Evolutionary conservation across 2,329 filamentous ascomycete species (phyloP), one percentile per base, ranked within the genome.

Genomic region (Parascedosporium putredinis): DNA sequence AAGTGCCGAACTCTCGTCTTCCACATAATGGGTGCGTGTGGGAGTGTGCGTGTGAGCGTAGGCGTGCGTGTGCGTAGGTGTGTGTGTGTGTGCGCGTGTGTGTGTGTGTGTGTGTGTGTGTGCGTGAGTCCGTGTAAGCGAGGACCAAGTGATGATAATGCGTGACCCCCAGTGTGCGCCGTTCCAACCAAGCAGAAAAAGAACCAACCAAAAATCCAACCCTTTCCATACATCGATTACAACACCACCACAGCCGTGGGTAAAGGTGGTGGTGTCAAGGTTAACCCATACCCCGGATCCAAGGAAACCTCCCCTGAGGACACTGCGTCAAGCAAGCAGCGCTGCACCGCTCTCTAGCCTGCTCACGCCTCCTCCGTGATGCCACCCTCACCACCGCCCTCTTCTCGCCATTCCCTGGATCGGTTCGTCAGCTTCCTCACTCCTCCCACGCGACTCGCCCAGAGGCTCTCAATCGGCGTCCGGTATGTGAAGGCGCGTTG

Each of bases 401-500:
- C 83, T 58, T 96, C 91, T 53, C 91, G 81, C 93, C 93, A 98
- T 57, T 95, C 88, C 44, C 88, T 82, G 59, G 88, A 93, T 62
- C 81, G 80, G 56, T 94, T 86, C 1, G 88, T 88, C 55, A 97
- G 69, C 53, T 79, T 76, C 67, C 85, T 89, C 55, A 97, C 81
- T 22, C 93, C 93, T 12, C 75, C 68, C 18, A 97, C 84, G 33
- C 93, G 80, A 36, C 78, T 78, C 1, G 93, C 89, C 89, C 91
- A 97, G 25, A 97, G 76, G 27, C 81, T 80, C 70, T 98, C 93
- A 5, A 91, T 85, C 0, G 88, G 82, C 2, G 90, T 93, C 47
- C 91, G 82, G 76, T 91, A 96, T 1, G 93, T 97, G 63, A 91
- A 95, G 9, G 86, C 90, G 44, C 93, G 79, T 67, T 98, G 93